Conservation (phyloP, 306 rosid species). For the Heteromeles arbutifolia region DNA sequence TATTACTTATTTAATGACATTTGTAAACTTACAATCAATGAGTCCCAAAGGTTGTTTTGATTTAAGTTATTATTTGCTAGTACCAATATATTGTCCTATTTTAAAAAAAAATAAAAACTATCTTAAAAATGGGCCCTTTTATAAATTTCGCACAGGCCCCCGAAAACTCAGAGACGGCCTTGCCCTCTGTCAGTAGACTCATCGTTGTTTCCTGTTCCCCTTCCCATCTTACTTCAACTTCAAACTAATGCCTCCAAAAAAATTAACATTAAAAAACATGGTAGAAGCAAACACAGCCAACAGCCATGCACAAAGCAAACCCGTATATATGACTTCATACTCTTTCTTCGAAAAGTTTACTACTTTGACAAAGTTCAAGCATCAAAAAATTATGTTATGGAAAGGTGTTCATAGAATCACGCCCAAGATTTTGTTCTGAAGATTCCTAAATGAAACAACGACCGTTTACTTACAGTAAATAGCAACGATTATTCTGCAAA, state of each 20-base stretch:
- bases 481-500: neutral
- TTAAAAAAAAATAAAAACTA: too few relatives aligned
- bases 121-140: too few relatives aligned
- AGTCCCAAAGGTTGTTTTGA: too few relatives aligned
- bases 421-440: too few relatives aligned
- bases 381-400: neutral
- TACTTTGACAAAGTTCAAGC: neutral
- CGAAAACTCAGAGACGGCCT: too few relatives aligned
- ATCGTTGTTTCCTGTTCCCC: conserved; percentile 40
- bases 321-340: neutral
- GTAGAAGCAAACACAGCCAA: neutral
- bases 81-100: too few relatives aligned
- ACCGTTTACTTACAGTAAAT: neutral
- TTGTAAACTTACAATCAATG: too few relatives aligned
- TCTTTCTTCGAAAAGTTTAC: neutral
- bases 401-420: too few relatives aligned
- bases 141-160: too few relatives aligned
- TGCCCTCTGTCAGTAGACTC: conserved; percentile 52
- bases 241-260: neutral
- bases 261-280: neutral
- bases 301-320: neutral
- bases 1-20: too few relatives aligned
- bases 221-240: conserved; percentile 49
- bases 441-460: too few relatives aligned
- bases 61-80: too few relatives aligned